Base-by-base conservation (phyloP, 768 basidiomycete genomes). In the Podaxis sp. region DNA sequence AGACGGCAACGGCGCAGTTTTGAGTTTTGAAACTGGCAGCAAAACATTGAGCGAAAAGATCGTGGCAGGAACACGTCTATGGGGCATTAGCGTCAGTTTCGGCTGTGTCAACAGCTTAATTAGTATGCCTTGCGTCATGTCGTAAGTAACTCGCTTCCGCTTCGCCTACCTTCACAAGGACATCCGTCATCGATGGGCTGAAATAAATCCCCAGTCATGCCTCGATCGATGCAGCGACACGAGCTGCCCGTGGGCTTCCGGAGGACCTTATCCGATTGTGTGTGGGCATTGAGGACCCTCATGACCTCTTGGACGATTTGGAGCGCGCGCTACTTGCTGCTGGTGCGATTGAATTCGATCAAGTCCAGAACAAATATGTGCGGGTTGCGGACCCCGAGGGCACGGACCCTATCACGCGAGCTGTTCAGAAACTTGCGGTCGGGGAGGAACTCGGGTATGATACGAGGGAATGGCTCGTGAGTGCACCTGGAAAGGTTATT, bases 121-220 rank as follows among this genome's bases (percentile, higher is more conserved):
- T 75, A 94, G 91, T 64, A 98, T 99, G 96, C 97, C 97, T 38
- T 98, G 97, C 72, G 87, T 93, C 67, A 98, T 99, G 97, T 97
- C 95, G 96, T 98, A 74, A 77, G 95, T 90, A 4, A 37, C 37
- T 28, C 11, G 53, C 64, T 57, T 62, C 35, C 46, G 9, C 55
- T 55, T 7, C 42, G 25, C 66, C 57, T 55, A 61, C 61, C 27
- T 61, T 36, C 27, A 27, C 55, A 36, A 36, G 61, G 44, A 62
- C 63, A 56, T 47, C 64, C 58, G 48, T 27, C n/a, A 37, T 50
- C 50, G 14, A 55, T 46, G 16, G 18, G n/a, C 11, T 42, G 21
- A 32, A 54, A 60, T 53, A 63, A 28, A 67, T 62, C 13, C 55
- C 18, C 65, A 96, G 96, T 16, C 97, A 99, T 72, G 95, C 97